Conservation (phyloP, 495 filamentous ascomycete genomes). For the Talaromyces trachyspermus region DNA sequence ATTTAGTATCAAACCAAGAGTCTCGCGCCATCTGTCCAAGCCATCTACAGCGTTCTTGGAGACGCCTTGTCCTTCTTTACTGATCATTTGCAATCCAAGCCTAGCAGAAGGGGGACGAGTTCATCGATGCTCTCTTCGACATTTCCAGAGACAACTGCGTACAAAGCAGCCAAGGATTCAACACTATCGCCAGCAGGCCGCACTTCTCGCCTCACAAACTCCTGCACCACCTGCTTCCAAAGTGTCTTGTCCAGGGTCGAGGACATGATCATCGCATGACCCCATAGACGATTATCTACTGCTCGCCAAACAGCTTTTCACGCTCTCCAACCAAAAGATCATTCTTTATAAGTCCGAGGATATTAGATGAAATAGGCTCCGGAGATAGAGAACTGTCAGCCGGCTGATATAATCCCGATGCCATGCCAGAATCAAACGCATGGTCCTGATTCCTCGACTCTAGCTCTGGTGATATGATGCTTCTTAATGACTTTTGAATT, state of each 20-base stretch:
- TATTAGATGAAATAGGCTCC: conserved; percentile 59
- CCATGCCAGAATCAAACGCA: conserved; percentile 13
- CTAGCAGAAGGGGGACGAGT: conserved; percentile 92
- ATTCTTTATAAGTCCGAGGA: conserved; percentile 61
- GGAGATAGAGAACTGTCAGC: conserved; percentile 27
- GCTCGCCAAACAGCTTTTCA: conserved; percentile 92
- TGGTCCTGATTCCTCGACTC: conserved; percentile 24
- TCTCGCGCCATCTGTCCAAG: conserved; percentile 89
- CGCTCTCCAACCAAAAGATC: conserved; percentile 71
- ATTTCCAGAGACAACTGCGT: conserved; percentile 89
- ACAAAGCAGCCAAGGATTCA: conserved; percentile 81
- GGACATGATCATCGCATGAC: conserved; percentile 87
- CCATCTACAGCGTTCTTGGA: conserved; percentile 73
- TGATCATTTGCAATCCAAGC: conserved; percentile 84
- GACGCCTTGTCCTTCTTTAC: conserved; percentile 51
- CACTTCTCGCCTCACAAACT: conserved; percentile 90
- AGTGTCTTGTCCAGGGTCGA: conserved; percentile 61
- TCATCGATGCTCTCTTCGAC: conserved; percentile 92
- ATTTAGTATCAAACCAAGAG: conserved; percentile 72
- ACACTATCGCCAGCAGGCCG: conserved; percentile 67
- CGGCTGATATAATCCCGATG: conserved; percentile 23
- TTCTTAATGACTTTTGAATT: conserved; percentile 65
- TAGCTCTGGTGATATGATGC: conserved; percentile 61
- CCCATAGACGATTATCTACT: conserved; percentile 91
- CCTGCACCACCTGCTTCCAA: conserved; percentile 88